A percentile compares a stretch with the other conserved stretches of the same genome.
phyloP scores from a whole-genome alignment of 768 basidiomycete species.

The Termitomyces sp. region DNA sequence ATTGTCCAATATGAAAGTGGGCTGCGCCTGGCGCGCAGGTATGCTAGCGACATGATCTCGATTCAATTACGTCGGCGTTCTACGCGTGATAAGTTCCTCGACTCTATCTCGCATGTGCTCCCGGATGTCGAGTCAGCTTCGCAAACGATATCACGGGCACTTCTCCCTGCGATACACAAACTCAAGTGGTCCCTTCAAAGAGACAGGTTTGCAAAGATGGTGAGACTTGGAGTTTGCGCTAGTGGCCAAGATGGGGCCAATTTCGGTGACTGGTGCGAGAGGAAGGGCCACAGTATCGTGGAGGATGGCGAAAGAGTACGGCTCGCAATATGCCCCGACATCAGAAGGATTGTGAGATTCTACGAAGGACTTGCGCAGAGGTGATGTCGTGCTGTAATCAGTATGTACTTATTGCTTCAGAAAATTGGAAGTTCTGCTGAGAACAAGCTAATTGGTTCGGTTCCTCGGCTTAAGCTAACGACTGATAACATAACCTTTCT shows the following conservation, averaged over 20 bases:
- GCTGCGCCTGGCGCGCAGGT: conserved; percentile 49
- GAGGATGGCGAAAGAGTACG: conserved; percentile 65
- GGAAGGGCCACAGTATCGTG: conserved; percentile 46
- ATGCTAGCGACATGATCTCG: conserved; percentile 51
- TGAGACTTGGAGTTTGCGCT: conserved; percentile 43
- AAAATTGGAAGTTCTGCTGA: neutral
- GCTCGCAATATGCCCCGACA: conserved; percentile 65
- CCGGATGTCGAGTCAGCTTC: conserved; percentile 66
- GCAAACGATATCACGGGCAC: conserved; percentile 51
- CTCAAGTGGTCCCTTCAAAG: conserved; percentile 72
- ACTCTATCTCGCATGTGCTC: conserved; percentile 50
- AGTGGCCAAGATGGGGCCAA: conserved; percentile 28
- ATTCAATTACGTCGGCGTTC: conserved; percentile 51
- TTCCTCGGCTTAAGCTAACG: neutral
- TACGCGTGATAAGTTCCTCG: conserved; percentile 34
- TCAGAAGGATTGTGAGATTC: conserved; percentile 55
- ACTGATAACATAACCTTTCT: neutral
- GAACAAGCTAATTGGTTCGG: neutral
- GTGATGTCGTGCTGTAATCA: neutral
- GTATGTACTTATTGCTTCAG: neutral
- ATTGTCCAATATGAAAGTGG: conserved; percentile 66
- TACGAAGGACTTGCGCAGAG: conserved; percentile 45
- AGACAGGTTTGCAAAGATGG: conserved; percentile 57
- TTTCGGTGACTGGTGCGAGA: conserved; percentile 57
- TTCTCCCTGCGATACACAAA: conserved; percentile 62